Evolutionary conservation across 169 alveolate species (phyloP).

Genomic region (Cryptosporidium ryanae): DNA sequence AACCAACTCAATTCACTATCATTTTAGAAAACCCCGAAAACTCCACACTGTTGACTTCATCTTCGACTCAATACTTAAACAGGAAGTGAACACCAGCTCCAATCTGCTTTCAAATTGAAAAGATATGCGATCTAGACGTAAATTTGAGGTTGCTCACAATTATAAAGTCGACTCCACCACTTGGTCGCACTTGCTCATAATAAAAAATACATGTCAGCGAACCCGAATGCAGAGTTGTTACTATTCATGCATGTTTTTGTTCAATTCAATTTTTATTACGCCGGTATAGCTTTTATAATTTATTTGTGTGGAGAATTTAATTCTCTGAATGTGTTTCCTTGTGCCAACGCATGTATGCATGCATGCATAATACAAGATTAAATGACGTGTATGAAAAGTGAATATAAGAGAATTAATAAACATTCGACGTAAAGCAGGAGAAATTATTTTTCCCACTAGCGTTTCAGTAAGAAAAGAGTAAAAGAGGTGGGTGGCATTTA

Average conservation of each 20-base stretch:
- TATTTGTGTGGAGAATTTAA: background rate
- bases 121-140: no score
- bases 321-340: background rate
- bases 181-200: no score
- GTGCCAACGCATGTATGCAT: background rate
- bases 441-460: no score
- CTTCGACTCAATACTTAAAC: constrained; percentile 54
- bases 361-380: background rate
- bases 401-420: background rate
- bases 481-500: no score
- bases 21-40: background rate
- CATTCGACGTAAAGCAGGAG: background rate
- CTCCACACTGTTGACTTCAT: constrained; percentile 38
- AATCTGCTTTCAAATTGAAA: no score
- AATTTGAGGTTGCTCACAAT: no score
- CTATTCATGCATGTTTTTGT: no score
- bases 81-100: constrained; percentile 7
- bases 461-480: no score
- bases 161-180: no score
- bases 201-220: no score
- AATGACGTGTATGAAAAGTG: background rate
- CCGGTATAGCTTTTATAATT: background rate
- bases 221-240: no score
- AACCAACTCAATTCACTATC: background rate
- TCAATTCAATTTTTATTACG: background rate